These are phyloP conservation scores for Trichoderma citrinoviride DNA, from an alignment of 2,329 filamentous ascomycete genomes.

Conservation along the genomic window DNA sequence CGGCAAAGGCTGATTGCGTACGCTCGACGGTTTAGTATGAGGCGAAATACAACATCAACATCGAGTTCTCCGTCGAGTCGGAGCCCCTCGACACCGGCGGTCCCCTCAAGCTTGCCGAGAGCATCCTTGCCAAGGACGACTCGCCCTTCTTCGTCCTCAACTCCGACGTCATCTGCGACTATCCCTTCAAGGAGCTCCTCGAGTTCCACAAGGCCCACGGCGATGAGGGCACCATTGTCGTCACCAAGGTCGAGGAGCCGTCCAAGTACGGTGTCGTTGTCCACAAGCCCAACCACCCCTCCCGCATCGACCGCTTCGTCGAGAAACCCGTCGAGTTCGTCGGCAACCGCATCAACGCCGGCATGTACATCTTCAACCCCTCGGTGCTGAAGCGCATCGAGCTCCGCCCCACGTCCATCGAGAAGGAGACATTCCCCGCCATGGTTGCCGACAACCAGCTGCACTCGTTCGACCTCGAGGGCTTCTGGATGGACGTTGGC, in stretches of 20 bases:
- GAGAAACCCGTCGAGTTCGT: constrained; percentile 99
- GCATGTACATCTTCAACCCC: constrained; percentile 97
- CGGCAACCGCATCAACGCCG: constrained; percentile 97
- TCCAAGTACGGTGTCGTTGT: constrained; percentile 99
- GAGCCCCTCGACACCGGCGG: constrained; percentile 95
- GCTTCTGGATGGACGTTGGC: constrained; percentile 99
- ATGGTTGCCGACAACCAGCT: constrained; percentile 86
- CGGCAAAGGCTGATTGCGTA: constrained; percentile 9
- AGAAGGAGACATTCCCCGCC: constrained; percentile 97
- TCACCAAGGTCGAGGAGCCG: constrained; percentile 98
- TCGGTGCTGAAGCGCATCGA: constrained; percentile 89
- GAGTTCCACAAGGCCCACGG: constrained; percentile 92
- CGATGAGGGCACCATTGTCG: constrained; percentile 94
- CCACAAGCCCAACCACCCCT: constrained; percentile 88
- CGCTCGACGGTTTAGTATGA: constrained; percentile 62
- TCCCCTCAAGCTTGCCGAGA: constrained; percentile 91
- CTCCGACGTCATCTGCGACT: constrained; percentile 97
- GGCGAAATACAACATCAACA: constrained; percentile 86
- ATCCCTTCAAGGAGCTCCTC: constrained; percentile 85
- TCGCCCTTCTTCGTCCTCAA: constrained; percentile 97
- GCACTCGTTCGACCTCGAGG: constrained; percentile 94
- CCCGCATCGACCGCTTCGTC: constrained; percentile 96
- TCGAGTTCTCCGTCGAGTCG: constrained; percentile 94
- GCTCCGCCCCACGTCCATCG: constrained; percentile 92
- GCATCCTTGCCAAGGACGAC: constrained; percentile 89